These are phyloP conservation scores for Cutaneotrichosporon sp. DNA, from an alignment of 1,284 basidiomycete genomes.

Conservation along the genomic window DNA sequence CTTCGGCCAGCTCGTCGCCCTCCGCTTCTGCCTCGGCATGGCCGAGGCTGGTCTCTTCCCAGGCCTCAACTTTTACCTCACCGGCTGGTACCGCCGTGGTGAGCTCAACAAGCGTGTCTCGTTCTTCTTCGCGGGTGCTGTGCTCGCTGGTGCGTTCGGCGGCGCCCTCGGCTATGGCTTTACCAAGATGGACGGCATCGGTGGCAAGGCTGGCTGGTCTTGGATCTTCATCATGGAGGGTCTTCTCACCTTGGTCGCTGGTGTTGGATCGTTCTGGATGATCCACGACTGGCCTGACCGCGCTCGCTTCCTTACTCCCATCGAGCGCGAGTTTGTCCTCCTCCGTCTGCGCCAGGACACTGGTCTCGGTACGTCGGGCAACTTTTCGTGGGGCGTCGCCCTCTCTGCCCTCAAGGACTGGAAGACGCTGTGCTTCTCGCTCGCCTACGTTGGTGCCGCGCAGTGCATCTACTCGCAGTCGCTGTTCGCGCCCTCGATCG, in stretches of 20 bases:
- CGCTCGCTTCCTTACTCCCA: conserved; percentile 51
- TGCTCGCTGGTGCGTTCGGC: conserved; percentile 53
- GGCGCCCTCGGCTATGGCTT: conserved; percentile 50
- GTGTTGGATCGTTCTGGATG: conserved; percentile 47
- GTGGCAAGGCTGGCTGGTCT: conserved; percentile 53
- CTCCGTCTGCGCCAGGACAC: conserved; percentile 50
- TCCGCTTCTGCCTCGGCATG: conserved; percentile 52
- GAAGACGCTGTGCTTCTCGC: conserved; percentile 48
- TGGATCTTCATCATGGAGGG: conserved; percentile 57
- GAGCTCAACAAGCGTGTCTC: conserved; percentile 52
- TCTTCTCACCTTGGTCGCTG: conserved; percentile 51
- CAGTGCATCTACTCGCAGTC: conserved; percentile 52
- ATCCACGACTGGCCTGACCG: conserved; percentile 55
- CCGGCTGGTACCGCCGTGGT: conserved; percentile 53
- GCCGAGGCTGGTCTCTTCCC: conserved; percentile 51
- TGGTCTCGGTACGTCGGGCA: conserved; percentile 48
- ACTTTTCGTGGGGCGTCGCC: conserved; percentile 33
- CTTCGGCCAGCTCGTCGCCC: conserved; percentile 50
- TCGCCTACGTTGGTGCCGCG: conserved; percentile 52
- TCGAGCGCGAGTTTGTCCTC: conserved; percentile 50
- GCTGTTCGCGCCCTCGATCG: conserved; percentile 55
- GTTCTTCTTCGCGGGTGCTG: conserved; percentile 56
- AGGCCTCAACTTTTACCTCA: conserved; percentile 53
- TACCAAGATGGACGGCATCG: conserved; percentile 43
- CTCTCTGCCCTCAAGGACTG: conserved; percentile 45